A percentile compares a stretch with the other conserved stretches of the same genome.
Evolutionary conservation across 768 basidiomycete species (phyloP).

Genomic region (Pisolithus microcarpus): DNA sequence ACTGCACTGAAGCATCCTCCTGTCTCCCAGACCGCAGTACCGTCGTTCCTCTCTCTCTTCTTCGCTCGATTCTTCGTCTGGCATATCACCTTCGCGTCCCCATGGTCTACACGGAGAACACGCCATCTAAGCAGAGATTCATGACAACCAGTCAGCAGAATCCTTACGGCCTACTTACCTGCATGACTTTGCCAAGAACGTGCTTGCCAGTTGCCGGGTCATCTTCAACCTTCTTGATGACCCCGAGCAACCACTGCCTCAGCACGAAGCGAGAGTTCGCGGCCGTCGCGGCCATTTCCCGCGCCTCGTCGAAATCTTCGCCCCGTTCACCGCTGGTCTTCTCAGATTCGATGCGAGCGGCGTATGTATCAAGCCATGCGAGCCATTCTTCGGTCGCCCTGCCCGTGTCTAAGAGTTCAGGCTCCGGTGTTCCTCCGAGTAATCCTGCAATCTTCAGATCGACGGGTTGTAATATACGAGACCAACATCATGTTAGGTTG

Average conservation of each 20-base stretch:
- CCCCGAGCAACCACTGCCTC: constrained; percentile 94
- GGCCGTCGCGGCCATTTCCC: constrained; percentile 44
- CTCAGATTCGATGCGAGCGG: constrained; percentile 50
- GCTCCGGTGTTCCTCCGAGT: constrained; percentile 42
- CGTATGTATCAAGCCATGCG: constrained; percentile 60
- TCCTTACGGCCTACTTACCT: constrained; percentile 39
- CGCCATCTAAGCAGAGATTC: constrained; percentile 59
- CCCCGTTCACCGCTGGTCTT: constrained; percentile 36
- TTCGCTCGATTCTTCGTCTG: constrained; percentile 43
- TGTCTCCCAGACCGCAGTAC: constrained; percentile 72
- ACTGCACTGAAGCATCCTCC: constrained; percentile 79
- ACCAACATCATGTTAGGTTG: constrained; percentile 63
- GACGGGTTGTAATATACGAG: not conserved
- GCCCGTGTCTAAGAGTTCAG: constrained; percentile 36
- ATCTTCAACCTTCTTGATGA: constrained; percentile 67
- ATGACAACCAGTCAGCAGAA: not conserved
- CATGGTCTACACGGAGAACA: constrained; percentile 78
- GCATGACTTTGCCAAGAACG: constrained; percentile 72
- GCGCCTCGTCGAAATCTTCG: constrained; percentile 34
- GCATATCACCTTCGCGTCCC: constrained; percentile 62
- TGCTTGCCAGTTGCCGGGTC: constrained; percentile 58
- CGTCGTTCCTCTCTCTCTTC: constrained; percentile 66
- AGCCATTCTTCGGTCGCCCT: constrained; percentile 49
- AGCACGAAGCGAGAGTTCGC: constrained; percentile 90
- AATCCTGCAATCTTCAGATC: constrained; percentile 28